Base-by-base conservation (phyloP, 768 basidiomycete genomes). In the Naganishia vishniacii region DNA sequence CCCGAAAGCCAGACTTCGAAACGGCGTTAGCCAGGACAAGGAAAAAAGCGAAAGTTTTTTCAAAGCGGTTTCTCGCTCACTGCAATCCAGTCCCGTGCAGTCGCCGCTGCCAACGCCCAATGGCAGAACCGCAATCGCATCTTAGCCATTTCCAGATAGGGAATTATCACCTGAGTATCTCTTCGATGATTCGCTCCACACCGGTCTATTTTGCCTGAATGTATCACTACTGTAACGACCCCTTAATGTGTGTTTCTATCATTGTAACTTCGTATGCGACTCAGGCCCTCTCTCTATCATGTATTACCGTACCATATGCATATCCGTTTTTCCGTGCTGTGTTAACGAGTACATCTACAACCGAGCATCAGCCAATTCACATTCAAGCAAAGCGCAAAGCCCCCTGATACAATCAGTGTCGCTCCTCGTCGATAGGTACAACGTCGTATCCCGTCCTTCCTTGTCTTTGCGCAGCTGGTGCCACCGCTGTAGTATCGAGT, bases 371-470 rank as follows among this genome's bases (percentile, higher is more conserved):
- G n/a, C 45, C 49, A 29, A 6, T n/a, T n/a, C n/a, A n/a, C n/a
- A n/a, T n/a, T n/a, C n/a, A n/a, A n/a, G n/a, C n/a, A n/a, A n/a
- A n/a, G n/a, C n/a, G n/a, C n/a, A n/a, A n/a, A n/a, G n/a, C n/a
- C n/a, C n/a, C n/a, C n/a, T n/a, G n/a, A n/a, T n/a, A n/a, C 53
- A n/a, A 15, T 56, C 34, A 56, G 6, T 26, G 53, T 28, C 49
- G 23, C 18, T 62, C 67, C 37, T 67, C 62, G 46, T 64, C 59
- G 29, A 49, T 61, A 18, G 74, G 75, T 1, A 89, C 80, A 29
- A 91, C 88, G 75, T 92, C 91, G 73, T 82, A 93, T 15, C 91
- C 91, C 66, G 85, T 81, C 76, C 84, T 83, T n/a, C 88, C 88
- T 25, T 92, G 80, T 71, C 88, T 88, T 3, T 45, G 61, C 6